These are phyloP conservation scores for Vaccinium macrocarpon DNA, from an alignment of 148 eudicot species.

Conservation along the genomic window DNA sequence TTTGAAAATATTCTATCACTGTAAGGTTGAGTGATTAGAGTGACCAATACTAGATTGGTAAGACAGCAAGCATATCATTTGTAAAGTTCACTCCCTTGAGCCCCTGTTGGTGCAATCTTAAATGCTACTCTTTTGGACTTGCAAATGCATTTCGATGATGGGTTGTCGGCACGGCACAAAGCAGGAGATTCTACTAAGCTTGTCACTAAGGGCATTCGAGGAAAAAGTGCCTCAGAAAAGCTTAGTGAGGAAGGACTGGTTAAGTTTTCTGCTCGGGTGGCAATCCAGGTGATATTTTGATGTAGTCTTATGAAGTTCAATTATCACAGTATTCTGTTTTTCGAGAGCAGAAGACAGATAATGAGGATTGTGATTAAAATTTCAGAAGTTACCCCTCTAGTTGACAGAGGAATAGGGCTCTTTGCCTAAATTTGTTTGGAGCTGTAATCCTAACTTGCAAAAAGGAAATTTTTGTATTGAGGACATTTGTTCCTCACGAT, in stretches of 20 bases:
- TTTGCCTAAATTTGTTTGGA: no score
- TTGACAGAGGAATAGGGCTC: not conserved
- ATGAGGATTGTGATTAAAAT: not conserved
- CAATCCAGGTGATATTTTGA: constrained; percentile 66
- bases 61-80: not conserved
- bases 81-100: not conserved
- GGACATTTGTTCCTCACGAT: no score
- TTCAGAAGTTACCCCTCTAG: not conserved
- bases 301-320: not conserved
- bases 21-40: not conserved
- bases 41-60: not conserved
- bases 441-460: not conserved
- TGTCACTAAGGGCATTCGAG: constrained; percentile 72
- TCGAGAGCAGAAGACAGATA: not conserved
- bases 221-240: constrained; percentile 89
- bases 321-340: not conserved
- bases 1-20: not conserved
- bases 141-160: constrained; percentile 96
- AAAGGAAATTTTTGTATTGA: not conserved
- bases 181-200: constrained; percentile 71
- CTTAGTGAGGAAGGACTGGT: constrained; percentile 94
- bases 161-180: constrained; percentile 69
- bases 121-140: constrained; percentile 3
- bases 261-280: constrained; percentile 86
- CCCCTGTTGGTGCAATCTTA: not conserved